Base-by-base conservation (phyloP, 345 rosid species). In the Ceriops zippeliana region DNA sequence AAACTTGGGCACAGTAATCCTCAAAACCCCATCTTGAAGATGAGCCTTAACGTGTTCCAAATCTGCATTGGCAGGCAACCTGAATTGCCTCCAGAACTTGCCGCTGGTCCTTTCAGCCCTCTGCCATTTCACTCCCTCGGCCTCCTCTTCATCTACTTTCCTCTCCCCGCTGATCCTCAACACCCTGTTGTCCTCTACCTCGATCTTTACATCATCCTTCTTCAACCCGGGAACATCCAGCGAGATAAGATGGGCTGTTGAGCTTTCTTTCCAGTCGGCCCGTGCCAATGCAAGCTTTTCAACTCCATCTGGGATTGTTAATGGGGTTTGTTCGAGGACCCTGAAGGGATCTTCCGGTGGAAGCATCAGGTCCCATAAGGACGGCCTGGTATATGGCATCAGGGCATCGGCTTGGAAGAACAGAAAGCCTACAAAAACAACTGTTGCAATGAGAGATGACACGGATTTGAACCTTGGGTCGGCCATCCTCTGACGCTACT, bases 211-310 rank as follows among this genome's bases (percentile, higher is more conserved):
- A 8, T 74, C 81, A 6, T 79, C 85, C 15, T 37, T 82, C 76
- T 69, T 82, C 75, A 79, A 60, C 28, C 86, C 83, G 0, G 80
- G 86, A 62, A 82, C 56, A 60, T 82, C 86, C 1, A 79, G 37
- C 0, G 69, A 1, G 26, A 82, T 68, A 0, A 82, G 7, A 20
- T 74, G 86, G 0, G 70, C 11, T 0, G 49, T 10, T 3, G 71
- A 26, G 0, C 80, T 79, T 38, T 82, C 86, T 59, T 76, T 82
- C 85, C 85, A 79, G 59, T 82, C 81, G 5, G 80, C 80, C 31
- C 78, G 35, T 4, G 84, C 82, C 7, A 78, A 24, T 1, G 84
- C 78, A 2, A 81, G 24, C 5, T 65, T 42, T 15, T 77, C 76
- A 0, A 38, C 2, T 24, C 73, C 84, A 17, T 68, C 79, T 4